These are phyloP conservation scores for Pestalotiopsis sp. DNA, from an alignment of 2,329 filamentous ascomycete genomes.

Conservation along the genomic window DNA sequence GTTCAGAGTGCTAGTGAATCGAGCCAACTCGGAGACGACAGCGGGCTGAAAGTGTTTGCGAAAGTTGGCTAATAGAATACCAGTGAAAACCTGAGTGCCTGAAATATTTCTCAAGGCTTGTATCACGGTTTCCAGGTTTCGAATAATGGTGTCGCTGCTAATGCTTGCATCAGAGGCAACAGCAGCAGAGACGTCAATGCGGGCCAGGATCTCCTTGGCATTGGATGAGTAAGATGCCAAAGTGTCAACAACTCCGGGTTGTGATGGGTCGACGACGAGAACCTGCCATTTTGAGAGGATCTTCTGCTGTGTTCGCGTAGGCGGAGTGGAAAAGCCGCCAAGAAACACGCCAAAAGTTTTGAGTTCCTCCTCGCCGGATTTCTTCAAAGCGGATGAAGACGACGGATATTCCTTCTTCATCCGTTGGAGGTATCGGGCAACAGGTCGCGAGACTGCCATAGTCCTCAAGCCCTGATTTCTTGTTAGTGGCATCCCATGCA, in stretches of 20 bases:
- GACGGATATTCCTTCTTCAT: neutral
- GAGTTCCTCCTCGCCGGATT: neutral
- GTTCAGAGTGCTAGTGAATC: neutral
- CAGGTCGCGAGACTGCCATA: neutral
- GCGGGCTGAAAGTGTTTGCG: neutral
- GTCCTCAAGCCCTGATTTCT: neutral
- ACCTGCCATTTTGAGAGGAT: constrained; percentile 3
- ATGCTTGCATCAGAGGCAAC: neutral
- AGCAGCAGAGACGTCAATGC: neutral
- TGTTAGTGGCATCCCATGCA: neutral
- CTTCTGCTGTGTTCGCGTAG: neutral
- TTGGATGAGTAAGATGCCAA: neutral
- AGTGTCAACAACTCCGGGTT: neutral
- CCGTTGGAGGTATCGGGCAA: neutral
- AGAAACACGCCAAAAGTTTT: constrained; percentile 5
- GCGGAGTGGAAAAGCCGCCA: neutral
- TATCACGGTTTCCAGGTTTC: neutral
- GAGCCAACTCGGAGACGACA: neutral
- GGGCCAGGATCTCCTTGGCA: neutral
- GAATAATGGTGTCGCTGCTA: neutral
- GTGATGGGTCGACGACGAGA: constrained; percentile 1
- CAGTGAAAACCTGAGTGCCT: neutral
- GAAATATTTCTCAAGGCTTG: neutral
- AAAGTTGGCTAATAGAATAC: neutral
- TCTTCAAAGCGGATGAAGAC: neutral